Base-by-base conservation (phyloP, 2,329 filamentous ascomycete species). In the Arachnomyces sp. region DNA sequence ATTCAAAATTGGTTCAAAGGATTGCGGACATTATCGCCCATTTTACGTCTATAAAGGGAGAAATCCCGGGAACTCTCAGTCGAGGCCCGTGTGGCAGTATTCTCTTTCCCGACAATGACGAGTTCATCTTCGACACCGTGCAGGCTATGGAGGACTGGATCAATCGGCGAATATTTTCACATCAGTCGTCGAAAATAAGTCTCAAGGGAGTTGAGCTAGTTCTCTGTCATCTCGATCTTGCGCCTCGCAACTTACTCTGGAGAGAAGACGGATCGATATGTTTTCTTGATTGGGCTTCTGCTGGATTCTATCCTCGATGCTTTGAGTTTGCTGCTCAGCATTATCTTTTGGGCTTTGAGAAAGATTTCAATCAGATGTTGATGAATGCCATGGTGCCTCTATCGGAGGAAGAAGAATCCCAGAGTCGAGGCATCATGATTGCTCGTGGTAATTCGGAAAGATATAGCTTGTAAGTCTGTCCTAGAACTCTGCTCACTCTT, bases 231-330 rank as follows among this genome's bases (percentile, higher is more conserved):
- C 39, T 45, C 16, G 44, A 49, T 28, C 43, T 49, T 29, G 44
- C 45, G 4, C 46, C 46, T n/a, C 39, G 44, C 21, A 49, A 49
- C 29, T 34, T 49, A 28, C 32, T 49, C 14, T 46, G 43, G 38
- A 13, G 34, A 36, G 13, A 42, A 29, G 44, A 49, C 32, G 39
- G 40, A 4, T 31, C 44, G 6, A 16, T 49, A 7, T 47, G 41
- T 32, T 31, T 47, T 9, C 17, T 49, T 17, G 46, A 49, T 31
- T 49, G 44, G 46, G 18, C 9, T 11, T 42, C 38, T 5, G 46
- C 46, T 17, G 46, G 44, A 1, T 48, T 31, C 29, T 46, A 46
- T 36, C 44, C 46, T n/a, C 18, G 38, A 15, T n/a, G 46, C 12
- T 38, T 48, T 28, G 46, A 48, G 29, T 33, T 33, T 13, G 6